Base-by-base conservation (phyloP, 2,329 filamentous ascomycete genomes). In the Clonostachys chloroleuca region DNA sequence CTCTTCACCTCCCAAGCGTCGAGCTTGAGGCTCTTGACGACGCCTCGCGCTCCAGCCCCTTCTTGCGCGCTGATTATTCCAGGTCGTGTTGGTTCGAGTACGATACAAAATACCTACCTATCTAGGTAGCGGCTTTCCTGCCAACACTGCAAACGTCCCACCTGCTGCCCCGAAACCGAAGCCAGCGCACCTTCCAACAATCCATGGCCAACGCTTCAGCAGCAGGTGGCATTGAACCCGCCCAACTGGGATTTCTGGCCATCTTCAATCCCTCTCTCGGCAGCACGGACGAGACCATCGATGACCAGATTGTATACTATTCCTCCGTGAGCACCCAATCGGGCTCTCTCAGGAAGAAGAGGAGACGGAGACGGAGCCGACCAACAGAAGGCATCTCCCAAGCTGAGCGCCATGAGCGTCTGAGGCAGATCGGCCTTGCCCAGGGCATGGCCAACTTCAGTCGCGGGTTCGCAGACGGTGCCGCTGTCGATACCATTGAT, bases 381-480 rank as follows among this genome's bases (percentile, higher is more conserved):
- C 69, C 71, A 2, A 72, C 66, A 12, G 69, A 73, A 34, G 62
- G 63, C 45, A 53, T 77, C 30, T 75, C 75, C 3, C 68, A 79
- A 43, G 83, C 89, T 54, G 83, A 91, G 59, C 82, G 84, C 60
- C 94, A 97, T 66, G 88, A 95, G 70, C 86, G 86, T 57, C 73
- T 97, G 58, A 82, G 94, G 54, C 92, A 96, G 73, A 91, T 99
- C 62, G 94, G 94, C 36, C 81, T 99, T 52, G 94, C 94, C 39
- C 94, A 99, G 71, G 94, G 92, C 62, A 96, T 97, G 86, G 86
- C 95, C 49, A 88, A 85, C 63, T 99, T 99, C 70, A 88, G 89
- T 58, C 86, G 84, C 61, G 92, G 84, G 58, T 99, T 99, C 67
- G 87, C 92, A 3, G 78, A 82, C 51, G 89, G 85, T 49, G 77